Conservation (phyloP, 352 stramenopile species). For the Thalassiosira allenii region DNA sequence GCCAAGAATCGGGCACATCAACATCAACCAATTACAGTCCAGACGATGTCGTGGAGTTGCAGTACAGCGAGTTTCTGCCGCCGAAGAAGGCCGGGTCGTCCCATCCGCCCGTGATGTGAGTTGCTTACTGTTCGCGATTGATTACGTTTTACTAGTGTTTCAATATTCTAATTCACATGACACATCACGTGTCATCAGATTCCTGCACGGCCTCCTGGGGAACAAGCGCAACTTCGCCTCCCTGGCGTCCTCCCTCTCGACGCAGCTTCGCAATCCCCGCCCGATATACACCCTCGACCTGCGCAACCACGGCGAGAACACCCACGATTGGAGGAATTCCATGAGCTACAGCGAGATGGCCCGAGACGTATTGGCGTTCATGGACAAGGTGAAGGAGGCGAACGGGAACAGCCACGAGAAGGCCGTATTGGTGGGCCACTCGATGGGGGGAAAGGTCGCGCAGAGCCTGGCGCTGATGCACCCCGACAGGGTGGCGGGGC, state of each 20-base stretch:
- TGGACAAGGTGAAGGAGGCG: slow-evolving; percentile 54
- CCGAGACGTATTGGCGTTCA: slow-evolving; percentile 72
- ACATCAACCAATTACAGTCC: too few species aligned
- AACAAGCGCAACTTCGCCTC: slow-evolving; percentile 86
- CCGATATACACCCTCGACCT: slow-evolving; percentile 80
- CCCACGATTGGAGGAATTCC: slow-evolving; percentile 61
- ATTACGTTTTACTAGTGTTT: not conserved
- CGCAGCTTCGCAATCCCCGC: slow-evolving; percentile 63
- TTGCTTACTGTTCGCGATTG: not conserved
- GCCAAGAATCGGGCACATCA: too few species aligned
- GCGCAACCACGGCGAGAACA: slow-evolving; percentile 83
- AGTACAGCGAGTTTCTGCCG: slow-evolving; percentile 54
- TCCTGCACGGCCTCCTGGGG: slow-evolving; percentile 85
- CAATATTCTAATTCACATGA: not conserved
- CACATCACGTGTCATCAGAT: slow-evolving; percentile 38
- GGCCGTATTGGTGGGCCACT: slow-evolving; percentile 81
- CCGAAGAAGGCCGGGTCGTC: not conserved
- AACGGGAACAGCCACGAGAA: slow-evolving; percentile 33
- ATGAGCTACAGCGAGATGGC: slow-evolving; percentile 84
- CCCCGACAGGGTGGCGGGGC: slow-evolving; percentile 70
- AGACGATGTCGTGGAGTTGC: slow-evolving; percentile 43
- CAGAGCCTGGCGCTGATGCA: slow-evolving; percentile 74
- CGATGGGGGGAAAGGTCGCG: slow-evolving; percentile 86
- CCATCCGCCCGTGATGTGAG: slow-evolving; percentile 45
- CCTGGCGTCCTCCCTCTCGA: slow-evolving; percentile 66